A percentile compares a stretch with the other conserved stretches of the same genome.
These are phyloP conservation scores for Kwoniella bestiolae DNA, from an alignment of 768 basidiomycete genomes.

Conservation along the genomic window DNA sequence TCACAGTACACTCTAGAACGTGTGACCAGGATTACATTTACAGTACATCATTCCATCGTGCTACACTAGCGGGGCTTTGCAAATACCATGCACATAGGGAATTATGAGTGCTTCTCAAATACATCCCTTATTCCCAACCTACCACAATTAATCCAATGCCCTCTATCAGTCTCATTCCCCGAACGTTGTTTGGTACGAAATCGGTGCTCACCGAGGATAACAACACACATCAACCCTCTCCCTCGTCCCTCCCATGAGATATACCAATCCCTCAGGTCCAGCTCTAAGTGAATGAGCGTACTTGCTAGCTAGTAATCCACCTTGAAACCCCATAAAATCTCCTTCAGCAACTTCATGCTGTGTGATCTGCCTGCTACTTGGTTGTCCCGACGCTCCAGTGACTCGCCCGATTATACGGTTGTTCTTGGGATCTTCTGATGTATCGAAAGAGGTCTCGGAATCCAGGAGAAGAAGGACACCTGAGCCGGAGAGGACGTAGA, in stretches of 20 bases:
- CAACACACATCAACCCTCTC: constrained; percentile 21
- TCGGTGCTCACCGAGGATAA: constrained; percentile 26
- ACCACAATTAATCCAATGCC: too few species aligned
- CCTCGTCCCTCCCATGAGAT: constrained; percentile 28
- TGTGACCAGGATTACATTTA: too few species aligned
- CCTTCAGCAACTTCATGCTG: constrained; percentile 14
- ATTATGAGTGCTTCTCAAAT: not conserved
- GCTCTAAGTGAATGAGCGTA: constrained; percentile 27
- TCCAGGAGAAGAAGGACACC: constrained; percentile 19
- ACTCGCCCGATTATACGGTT: not conserved
- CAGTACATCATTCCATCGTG: too few species aligned
- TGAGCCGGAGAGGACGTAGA: constrained; percentile 22
- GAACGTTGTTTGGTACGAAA: not conserved
- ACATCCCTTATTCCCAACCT: constrained; percentile 17
- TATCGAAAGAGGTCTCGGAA: not conserved
- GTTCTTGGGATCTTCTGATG: not conserved
- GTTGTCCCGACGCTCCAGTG: not conserved
- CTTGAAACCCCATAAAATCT: constrained; percentile 32
- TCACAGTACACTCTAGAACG: too few species aligned
- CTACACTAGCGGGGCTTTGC: too few species aligned
- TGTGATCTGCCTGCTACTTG: not conserved
- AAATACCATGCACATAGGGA: too few species aligned
- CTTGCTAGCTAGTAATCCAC: constrained; percentile 18
- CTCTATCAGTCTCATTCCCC: too few species aligned
- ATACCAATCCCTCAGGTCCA: constrained; percentile 23